phyloP scores from a whole-genome alignment of 2,329 filamentous ascomycete genomes.

The Madurella mycetomatis region DNA sequence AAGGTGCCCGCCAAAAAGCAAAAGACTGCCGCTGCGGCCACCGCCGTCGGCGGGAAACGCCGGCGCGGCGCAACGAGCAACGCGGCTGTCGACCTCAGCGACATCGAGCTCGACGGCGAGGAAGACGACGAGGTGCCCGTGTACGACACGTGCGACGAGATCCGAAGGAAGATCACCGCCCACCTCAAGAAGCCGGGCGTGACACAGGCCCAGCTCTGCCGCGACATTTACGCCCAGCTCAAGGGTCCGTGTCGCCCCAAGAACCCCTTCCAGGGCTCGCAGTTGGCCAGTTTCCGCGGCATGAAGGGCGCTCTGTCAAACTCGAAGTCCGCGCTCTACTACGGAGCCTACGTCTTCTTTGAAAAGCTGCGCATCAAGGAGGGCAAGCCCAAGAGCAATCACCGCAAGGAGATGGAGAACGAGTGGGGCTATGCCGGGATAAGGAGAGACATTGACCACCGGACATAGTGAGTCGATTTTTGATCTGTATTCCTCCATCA shows the following conservation, averaged over 20 bases:
- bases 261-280: conserved; percentile 32
- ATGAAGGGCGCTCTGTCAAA: conserved; percentile 46
- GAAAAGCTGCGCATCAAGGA: conserved; percentile 53
- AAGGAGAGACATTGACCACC: conserved; percentile 5
- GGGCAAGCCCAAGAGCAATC: conserved; percentile 44
- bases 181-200: conserved; percentile 43
- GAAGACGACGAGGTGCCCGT: conserved; percentile 41
- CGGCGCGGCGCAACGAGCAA: not conserved
- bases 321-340: conserved; percentile 44
- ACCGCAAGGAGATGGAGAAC: conserved; percentile 24
- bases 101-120: conserved; percentile 41
- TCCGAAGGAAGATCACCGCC: conserved; percentile 52
- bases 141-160: conserved; percentile 54
- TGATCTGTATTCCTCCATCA: not conserved
- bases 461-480: conserved; percentile 6
- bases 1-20: conserved; percentile 19
- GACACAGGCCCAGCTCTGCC: conserved; percentile 47
- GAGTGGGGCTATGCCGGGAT: conserved; percentile 15
- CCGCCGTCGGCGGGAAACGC: not conserved
- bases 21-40: conserved; percentile 4
- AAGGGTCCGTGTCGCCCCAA: conserved; percentile 29
- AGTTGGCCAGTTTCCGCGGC: conserved; percentile 45
- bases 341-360: conserved; percentile 55
- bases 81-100: conserved; percentile 22
- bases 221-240: conserved; percentile 38